phyloP scores from a whole-genome alignment of 805 yeast species.

The Yarrowia deformans region DNA sequence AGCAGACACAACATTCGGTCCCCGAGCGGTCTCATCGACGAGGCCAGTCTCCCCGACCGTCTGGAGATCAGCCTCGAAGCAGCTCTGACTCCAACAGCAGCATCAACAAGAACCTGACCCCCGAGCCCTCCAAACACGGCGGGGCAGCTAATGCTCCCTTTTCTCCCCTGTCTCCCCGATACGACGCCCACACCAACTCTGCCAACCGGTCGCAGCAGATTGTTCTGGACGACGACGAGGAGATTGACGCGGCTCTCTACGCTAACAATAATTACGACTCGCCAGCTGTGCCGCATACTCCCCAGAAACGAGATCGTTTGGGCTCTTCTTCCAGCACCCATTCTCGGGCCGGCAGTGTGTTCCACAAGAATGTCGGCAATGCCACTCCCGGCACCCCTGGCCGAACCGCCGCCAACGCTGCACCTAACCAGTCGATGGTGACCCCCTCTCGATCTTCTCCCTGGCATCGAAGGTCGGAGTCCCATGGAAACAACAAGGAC shows the following conservation, averaged over 20 bases:
- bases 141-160: background rate
- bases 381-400: conserved; percentile 24
- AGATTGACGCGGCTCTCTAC: conserved; percentile 27
- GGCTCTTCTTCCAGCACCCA: conserved; percentile 23
- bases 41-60: conserved; percentile 29
- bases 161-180: conserved; percentile 28
- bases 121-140: conserved; percentile 24
- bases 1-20: background rate
- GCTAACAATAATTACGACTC: conserved; percentile 33
- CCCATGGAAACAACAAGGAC: conserved; percentile 6
- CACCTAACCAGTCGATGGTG: conserved; percentile 10
- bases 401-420: conserved; percentile 1
- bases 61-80: background rate
- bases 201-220: conserved; percentile 39
- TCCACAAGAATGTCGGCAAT: conserved; percentile 24
- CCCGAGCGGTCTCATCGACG: conserved; percentile 38
- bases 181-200: conserved; percentile 34
- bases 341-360: conserved; percentile 11
- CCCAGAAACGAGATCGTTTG: conserved; percentile 29
- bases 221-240: conserved; percentile 37
- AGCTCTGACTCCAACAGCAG: background rate
- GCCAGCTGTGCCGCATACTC: conserved; percentile 16
- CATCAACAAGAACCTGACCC: conserved; percentile 13
- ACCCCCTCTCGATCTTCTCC: conserved; percentile 29
- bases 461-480: conserved; percentile 27